Percentiles rank a stretch among this genome's conserved stretches.
phyloP scores from a whole-genome alignment of 768 basidiomycete genomes.

The Fibroporia radiculosa region DNA sequence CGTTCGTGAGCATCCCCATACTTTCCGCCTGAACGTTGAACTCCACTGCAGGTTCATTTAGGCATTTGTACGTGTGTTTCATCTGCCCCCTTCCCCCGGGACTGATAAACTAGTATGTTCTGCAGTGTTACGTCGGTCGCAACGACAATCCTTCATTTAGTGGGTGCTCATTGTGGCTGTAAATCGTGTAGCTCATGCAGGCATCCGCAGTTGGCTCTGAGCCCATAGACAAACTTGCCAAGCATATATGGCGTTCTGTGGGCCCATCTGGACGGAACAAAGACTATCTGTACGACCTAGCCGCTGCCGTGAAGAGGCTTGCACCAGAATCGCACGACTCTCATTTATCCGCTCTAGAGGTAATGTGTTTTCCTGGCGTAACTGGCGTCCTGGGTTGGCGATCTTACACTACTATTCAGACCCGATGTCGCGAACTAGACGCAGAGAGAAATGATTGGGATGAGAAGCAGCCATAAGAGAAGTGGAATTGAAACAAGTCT shows the following conservation, averaged over 20 bases:
- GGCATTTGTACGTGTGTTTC: slow-evolving; percentile 40
- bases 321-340: slow-evolving; percentile 69
- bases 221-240: slow-evolving; percentile 59
- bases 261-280: slow-evolving; percentile 93
- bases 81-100: neutral
- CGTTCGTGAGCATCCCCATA: slow-evolving; percentile 27
- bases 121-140: slow-evolving; percentile 79
- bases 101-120: neutral
- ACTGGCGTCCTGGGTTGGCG: neutral
- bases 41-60: slow-evolving; percentile 18
- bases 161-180: slow-evolving; percentile 32
- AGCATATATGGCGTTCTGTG: slow-evolving; percentile 61
- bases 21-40: slow-evolving; percentile 4
- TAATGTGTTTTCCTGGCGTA: slow-evolving; percentile 20
- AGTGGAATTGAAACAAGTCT: neutral
- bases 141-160: slow-evolving; percentile 87
- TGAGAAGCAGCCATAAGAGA: neutral
- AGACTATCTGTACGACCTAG: slow-evolving; percentile 85
- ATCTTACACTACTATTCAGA: slow-evolving; percentile 6
- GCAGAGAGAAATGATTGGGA: neutral
- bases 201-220: slow-evolving; percentile 66
- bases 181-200: neutral
- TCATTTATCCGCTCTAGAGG: slow-evolving; percentile 74
- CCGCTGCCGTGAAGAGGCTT: slow-evolving; percentile 62
- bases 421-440: slow-evolving; percentile 20